phyloP scores from a whole-genome alignment of 805 yeast genomes.

The Lachancea fermentati region DNA sequence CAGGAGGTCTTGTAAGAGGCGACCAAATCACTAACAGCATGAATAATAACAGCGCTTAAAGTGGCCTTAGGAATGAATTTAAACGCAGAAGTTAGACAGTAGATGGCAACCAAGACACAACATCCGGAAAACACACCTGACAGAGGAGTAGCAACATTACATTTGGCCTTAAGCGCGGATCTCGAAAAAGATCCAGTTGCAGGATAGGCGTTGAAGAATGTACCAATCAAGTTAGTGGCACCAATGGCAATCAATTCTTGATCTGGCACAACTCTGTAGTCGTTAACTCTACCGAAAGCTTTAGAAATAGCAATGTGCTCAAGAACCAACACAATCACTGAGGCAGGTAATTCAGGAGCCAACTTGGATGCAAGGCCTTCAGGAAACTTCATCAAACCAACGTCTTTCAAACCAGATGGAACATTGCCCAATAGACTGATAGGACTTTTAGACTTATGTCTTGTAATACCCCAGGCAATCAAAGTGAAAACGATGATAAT shows the following conservation, averaged over 20 bases:
- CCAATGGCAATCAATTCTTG: constrained; percentile 95
- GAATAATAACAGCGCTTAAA: constrained; percentile 81
- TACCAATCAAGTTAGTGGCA: constrained; percentile 82
- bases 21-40: constrained; percentile 83
- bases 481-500: constrained; percentile 77
- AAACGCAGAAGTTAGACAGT: constrained; percentile 77
- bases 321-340: constrained; percentile 71
- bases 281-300: constrained; percentile 89
- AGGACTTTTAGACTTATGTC: constrained; percentile 39
- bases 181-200: constrained; percentile 95
- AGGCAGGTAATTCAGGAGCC: constrained; percentile 79
- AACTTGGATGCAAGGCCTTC: constrained; percentile 50
- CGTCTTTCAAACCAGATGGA: constrained; percentile 75
- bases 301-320: constrained; percentile 93
- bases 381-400: constrained; percentile 67
- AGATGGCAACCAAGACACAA: constrained; percentile 81
- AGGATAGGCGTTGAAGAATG: constrained; percentile 90
- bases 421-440: constrained; percentile 68
- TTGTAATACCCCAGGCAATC: constrained; percentile 71
- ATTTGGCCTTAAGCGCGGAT: constrained; percentile 89
- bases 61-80: constrained; percentile 89
- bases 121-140: constrained; percentile 89
- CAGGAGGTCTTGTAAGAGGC: constrained; percentile 63
- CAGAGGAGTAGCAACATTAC: constrained; percentile 91
- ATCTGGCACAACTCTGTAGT: constrained; percentile 85